Base-by-base conservation (phyloP, 441 rosid genomes). In the Sinapis alba region DNA sequence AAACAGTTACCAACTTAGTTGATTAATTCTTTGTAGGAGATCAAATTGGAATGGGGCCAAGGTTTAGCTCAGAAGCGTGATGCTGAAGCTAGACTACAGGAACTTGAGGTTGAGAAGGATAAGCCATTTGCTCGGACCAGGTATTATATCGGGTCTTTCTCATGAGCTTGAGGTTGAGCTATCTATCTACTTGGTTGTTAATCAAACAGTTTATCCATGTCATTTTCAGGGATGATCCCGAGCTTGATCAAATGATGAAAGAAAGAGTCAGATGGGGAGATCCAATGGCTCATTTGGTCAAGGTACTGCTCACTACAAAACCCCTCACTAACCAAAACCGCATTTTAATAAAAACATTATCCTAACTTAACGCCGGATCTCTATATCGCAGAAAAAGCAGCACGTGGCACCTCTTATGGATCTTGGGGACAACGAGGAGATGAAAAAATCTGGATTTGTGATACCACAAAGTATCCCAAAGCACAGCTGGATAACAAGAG, bases 31-130 rank as follows among this genome's bases (percentile, higher is more conserved):
- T 24, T 41, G 56, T 81, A 92, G 98, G 97, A 89, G 78, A 89
- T 77, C 67, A 85, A 89, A 57, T 71, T 92, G 82, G 99, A 94
- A 85, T 94, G 98, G 99, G 97, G 97, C 26, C 87, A 93, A 83
- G 98, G 99, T 68, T 86, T 95, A 86, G 91, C 97, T 73, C 99
- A 95, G 74, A 95, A 91, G 85, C 85, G 95, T 41, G 95, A 91
- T 80, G 92, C 89, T 54, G 98, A 95, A 83, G 88, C 89, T 68
- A 90, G 84, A 78, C 23, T 84, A 79, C 82, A 76, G 61, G 98
- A 91, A 65, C 67, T 95, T 70, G 98, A 95, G 83, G 81, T 81
- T 61, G 98, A 93, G 86, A 91, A 93, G 83, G 93, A 89, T 19
- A 91, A 85, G 80, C 99, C 98, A 18, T 95, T 95, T 88, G 92